A percentile compares a stretch with the other conserved stretches of the same genome.
These are phyloP conservation scores for Coccomyxa sp. DNA, from an alignment of 139 green algal genomes.

Conservation along the genomic window DNA sequence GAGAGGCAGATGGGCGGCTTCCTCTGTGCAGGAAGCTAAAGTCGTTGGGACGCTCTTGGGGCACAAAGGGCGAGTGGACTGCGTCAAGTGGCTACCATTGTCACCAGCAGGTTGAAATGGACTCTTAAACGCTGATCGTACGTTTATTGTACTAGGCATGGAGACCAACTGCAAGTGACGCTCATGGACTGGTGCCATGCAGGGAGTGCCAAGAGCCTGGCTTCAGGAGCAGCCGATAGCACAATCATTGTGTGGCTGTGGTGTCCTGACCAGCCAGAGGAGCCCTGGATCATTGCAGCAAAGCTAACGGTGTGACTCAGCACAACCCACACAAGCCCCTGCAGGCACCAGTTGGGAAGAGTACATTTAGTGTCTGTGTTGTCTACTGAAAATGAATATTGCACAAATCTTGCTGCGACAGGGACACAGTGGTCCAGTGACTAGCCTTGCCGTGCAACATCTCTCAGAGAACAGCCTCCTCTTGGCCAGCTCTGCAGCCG, in stretches of 20 bases:
- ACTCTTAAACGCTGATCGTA: not conserved
- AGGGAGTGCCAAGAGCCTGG: conserved; percentile 9
- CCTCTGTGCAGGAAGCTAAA: conserved; percentile 33
- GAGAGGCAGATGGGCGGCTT: no score
- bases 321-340: not conserved
- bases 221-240: conserved; percentile 58
- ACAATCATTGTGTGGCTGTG: conserved; percentile 56
- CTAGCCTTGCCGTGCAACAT: conserved; percentile 32
- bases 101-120: conserved; percentile 14
- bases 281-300: conserved; percentile 35
- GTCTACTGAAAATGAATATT: not conserved
- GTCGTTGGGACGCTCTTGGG: conserved; percentile 61
- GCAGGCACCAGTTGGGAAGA: not conserved
- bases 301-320: conserved; percentile 22
- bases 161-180: not conserved
- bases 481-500: not conserved
- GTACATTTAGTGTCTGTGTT: not conserved
- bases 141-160: not conserved
- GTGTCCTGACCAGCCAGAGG: not conserved
- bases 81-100: conserved; percentile 61
- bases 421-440: conserved; percentile 49
- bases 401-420: not conserved
- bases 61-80: conserved; percentile 70
- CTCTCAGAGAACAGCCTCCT: conserved; percentile 14
- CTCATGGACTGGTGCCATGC: not conserved